phyloP scores from a whole-genome alignment of 2,329 filamentous ascomycete species.

The Aspergillus felis region DNA sequence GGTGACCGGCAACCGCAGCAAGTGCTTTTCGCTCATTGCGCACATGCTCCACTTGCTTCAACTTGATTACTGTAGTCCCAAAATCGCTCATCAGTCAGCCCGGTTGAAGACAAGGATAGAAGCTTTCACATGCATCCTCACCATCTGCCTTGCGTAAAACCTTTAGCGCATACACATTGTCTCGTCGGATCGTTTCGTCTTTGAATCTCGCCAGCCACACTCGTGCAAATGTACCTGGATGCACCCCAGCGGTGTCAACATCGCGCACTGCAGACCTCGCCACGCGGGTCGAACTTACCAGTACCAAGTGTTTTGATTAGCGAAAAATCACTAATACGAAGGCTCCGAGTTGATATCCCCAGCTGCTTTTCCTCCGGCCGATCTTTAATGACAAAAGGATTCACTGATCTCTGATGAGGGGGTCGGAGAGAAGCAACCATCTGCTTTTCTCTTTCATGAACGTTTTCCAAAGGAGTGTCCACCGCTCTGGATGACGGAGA shows the following conservation, averaged over 20 bases:
- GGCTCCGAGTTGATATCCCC: slow-evolving; percentile 32
- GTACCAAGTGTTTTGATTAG: slow-evolving; percentile 49
- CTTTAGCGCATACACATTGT: slow-evolving; percentile 48
- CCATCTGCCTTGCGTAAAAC: slow-evolving; percentile 49
- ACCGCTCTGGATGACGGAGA: slow-evolving; percentile 14
- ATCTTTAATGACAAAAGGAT: slow-evolving; percentile 36
- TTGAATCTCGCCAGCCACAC: slow-evolving; percentile 48
- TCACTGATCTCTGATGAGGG: slow-evolving; percentile 27
- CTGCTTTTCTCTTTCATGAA: slow-evolving; percentile 29
- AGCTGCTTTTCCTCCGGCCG: slow-evolving; percentile 36
- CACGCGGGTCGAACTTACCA: slow-evolving; percentile 29
- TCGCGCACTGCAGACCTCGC: slow-evolving; percentile 1
- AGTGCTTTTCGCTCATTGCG: slow-evolving; percentile 64
- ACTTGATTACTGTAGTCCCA: slow-evolving; percentile 45
- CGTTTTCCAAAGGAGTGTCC: slow-evolving; percentile 17
- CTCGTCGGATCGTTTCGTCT: slow-evolving; percentile 29
- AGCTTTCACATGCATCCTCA: slow-evolving; percentile 17
- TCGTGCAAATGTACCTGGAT: slow-evolving; percentile 48
- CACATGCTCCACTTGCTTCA: slow-evolving; percentile 67
- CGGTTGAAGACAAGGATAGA: slow-evolving; percentile 2
- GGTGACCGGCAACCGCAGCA: slow-evolving; percentile 59
- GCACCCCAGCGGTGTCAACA: slow-evolving; percentile 13
- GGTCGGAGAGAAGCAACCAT: slow-evolving; percentile 25
- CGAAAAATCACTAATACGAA: slow-evolving; percentile 44
- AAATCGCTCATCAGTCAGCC: slow-evolving; percentile 9